Conservation (phyloP, 2,329 filamentous ascomycete species). For the Camptophora hylomeconis region DNA sequence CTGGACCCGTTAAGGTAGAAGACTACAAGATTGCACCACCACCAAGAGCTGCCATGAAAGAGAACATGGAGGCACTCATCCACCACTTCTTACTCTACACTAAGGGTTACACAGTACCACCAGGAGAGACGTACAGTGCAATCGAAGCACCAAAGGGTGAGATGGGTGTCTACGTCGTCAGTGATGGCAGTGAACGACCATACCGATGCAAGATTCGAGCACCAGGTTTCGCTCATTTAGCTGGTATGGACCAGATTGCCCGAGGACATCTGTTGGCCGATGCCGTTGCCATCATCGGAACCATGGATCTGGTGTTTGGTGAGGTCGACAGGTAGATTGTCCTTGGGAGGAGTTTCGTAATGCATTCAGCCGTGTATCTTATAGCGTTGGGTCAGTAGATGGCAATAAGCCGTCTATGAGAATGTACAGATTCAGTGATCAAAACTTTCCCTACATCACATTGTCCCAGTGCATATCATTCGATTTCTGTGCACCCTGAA, state of each 20-base stretch:
- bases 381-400: too few species aligned
- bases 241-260: conserved; percentile 84
- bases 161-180: conserved; percentile 96
- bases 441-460: too few species aligned
- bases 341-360: too few species aligned
- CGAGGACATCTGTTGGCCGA: conserved; percentile 90
- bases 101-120: conserved; percentile 94
- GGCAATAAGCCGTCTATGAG: too few species aligned
- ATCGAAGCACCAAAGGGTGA: conserved; percentile 99
- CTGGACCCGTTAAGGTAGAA: conserved; percentile 85
- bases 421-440: too few species aligned
- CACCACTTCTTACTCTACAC: conserved; percentile 98
- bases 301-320: conserved; percentile 46
- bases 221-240: conserved; percentile 88
- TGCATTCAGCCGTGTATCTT: too few species aligned
- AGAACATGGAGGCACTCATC: conserved; percentile 99
- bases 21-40: conserved; percentile 98
- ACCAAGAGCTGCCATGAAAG: conserved; percentile 97
- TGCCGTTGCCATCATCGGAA: conserved; percentile 83
- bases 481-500: too few species aligned
- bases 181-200: conserved; percentile 87
- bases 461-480: too few species aligned
- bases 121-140: conserved; percentile 92
- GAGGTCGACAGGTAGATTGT: conserved; percentile 39
- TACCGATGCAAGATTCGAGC: conserved; percentile 97